Base-by-base conservation (phyloP, 768 basidiomycete genomes). In the Lactifluus hygrophoroides region DNA sequence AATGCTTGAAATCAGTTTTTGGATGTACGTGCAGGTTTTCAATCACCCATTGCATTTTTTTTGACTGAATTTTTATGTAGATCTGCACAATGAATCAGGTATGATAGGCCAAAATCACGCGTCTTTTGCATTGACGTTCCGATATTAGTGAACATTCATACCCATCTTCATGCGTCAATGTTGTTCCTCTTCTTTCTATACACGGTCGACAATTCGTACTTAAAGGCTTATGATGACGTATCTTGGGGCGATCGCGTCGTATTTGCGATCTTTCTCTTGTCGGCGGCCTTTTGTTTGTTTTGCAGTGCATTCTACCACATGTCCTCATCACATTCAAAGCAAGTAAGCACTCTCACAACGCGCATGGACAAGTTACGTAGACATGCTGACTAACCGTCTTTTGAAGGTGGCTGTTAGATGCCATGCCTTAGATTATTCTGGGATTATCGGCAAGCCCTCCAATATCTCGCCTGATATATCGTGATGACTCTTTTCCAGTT, bases 21-120 rank as follows among this genome's bases (percentile, higher is more conserved):
- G 78, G 79, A 35, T 89, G 88, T 88, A 71, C 69, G 84, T 72
- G 23, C 38, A 59, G 19, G 11, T 3, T 32, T 19, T 46, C 16
- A 25, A n/a, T 17, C 37, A 2, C 37, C 0, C 17, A n/a, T n/a
- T n/a, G n/a, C 21, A 8, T 40, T 32, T 21, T 13, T 19, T 40
- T 16, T 2, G n/a, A n/a, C 46, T 27, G 9, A 23, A 58, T 35
- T 46, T 59, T 43, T 52, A 54, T 56, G 48, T 63, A 89, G 88
- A 87, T 71, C 64, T 87, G 57, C 88, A 90, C 69, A 90, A 90
- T 64, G 88, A 89, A 72, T 87, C 86, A 57, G 77, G 88, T 85
- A 63, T 56, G 71, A 16, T 25, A n/a, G 38, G 27, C 54, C 40
- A 37, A 37, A 52, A 30, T 46, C 59, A 30, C 45, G 13, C 57